These are phyloP conservation scores for Vitis amurensis DNA, from an alignment of 164 flowering plant species.

Conservation along the genomic window DNA sequence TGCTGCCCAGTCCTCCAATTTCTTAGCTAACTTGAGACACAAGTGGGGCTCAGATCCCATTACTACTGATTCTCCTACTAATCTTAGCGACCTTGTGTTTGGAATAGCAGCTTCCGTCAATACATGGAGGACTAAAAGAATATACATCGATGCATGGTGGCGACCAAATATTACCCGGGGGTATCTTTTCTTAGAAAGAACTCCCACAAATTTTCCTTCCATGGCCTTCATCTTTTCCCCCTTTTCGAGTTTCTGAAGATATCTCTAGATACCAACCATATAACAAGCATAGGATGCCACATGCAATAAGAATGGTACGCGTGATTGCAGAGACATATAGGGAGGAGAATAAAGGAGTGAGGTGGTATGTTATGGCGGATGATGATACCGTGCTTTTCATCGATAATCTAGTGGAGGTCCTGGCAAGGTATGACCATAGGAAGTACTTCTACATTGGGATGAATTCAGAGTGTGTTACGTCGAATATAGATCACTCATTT, in stretches of 20 bases:
- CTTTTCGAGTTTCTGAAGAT: constrained; percentile 41
- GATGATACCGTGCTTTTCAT: constrained; percentile 59
- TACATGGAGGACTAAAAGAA: constrained; percentile 34
- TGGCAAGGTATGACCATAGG: constrained; percentile 49
- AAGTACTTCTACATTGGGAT: constrained; percentile 59
- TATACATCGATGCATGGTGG: constrained; percentile 59
- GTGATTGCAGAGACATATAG: constrained; percentile 46
- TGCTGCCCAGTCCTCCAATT: constrained; percentile 3
- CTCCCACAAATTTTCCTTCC: constrained; percentile 42
- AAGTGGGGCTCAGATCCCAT: constrained; percentile 5
- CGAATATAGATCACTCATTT: constrained; percentile 47
- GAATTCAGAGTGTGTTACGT: constrained; percentile 40
- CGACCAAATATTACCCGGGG: constrained; percentile 53
- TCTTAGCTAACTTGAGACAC: constrained; percentile 3
- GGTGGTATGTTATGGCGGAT: constrained; percentile 65
- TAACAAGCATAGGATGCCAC: constrained; percentile 18
- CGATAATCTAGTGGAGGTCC: constrained; percentile 51
- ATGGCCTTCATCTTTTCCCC: constrained; percentile 54
- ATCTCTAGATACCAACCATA: constrained; percentile 18
- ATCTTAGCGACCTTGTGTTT: constrained; percentile 50
- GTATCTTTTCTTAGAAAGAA: constrained; percentile 37
- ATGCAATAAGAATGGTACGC: constrained; percentile 29
- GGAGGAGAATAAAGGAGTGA: constrained; percentile 26
- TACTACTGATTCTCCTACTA: constrained; percentile 24
- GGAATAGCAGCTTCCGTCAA: constrained; percentile 42